These are phyloP conservation scores for Penicillium sp. DNA, from an alignment of 2,329 filamentous ascomycete genomes.

Conservation along the genomic window DNA sequence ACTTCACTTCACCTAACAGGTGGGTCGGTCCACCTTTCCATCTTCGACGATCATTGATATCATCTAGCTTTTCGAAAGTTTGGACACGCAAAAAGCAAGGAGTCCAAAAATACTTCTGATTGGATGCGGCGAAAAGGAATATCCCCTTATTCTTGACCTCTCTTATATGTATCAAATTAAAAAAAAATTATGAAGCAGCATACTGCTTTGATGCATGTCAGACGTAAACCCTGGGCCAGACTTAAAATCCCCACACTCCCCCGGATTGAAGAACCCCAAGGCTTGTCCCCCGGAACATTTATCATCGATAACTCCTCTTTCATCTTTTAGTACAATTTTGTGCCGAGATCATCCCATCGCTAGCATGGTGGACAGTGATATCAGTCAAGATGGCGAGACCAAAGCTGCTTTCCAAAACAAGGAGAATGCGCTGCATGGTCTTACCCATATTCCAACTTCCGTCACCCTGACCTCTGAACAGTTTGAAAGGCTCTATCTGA, in stretches of 20 bases:
- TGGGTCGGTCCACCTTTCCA: too few species aligned
- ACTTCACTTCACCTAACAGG: too few species aligned
- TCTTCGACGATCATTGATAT: neutral
- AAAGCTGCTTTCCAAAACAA: constrained; percentile 7
- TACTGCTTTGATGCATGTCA: neutral
- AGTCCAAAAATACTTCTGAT: neutral
- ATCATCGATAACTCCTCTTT: neutral
- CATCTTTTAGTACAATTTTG: too few species aligned
- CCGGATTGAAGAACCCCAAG: neutral
- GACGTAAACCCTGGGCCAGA: neutral
- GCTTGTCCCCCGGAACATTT: neutral
- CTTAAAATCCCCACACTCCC: neutral
- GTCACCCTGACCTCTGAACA: constrained; percentile 36
- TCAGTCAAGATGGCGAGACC: constrained; percentile 6
- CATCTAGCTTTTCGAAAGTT: neutral
- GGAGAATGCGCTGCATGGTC: constrained; percentile 3
- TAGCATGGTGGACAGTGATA: constrained; percentile 10
- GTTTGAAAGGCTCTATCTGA: constrained; percentile 38
- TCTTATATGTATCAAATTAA: neutral
- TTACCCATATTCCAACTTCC: constrained; percentile 20
- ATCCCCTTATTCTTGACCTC: too few species aligned
- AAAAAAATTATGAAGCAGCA: neutral
- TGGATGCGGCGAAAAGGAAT: constrained; percentile 2
- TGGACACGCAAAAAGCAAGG: neutral
- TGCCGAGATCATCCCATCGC: neutral